Conservation (phyloP, 257 asterid genomes). For the Oldenlandia corymbosa region DNA sequence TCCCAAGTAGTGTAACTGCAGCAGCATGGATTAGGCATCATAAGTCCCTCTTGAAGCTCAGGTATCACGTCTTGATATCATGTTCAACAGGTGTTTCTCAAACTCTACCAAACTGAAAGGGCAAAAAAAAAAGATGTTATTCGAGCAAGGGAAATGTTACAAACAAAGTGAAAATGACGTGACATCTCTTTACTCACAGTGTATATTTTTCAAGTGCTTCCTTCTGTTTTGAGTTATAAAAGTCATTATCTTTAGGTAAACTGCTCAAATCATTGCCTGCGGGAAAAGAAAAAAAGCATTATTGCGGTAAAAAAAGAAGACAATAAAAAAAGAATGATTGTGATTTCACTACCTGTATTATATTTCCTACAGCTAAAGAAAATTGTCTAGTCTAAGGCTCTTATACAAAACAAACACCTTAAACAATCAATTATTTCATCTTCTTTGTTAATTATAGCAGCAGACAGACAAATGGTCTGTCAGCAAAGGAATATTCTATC, state of each 20-base stretch:
- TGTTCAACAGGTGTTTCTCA: conserved; percentile 71
- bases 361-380: too few relatives aligned
- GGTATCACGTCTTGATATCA: conserved; percentile 36
- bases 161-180: conserved; percentile 1
- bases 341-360: too few relatives aligned
- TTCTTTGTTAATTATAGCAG: background rate
- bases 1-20: background rate
- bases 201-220: conserved; percentile 77
- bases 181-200: conserved; percentile 41
- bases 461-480: background rate
- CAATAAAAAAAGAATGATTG: too few relatives aligned
- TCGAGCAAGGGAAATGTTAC: conserved; percentile 4
- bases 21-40: background rate
- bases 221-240: conserved; percentile 63
- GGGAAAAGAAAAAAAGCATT: too few relatives aligned
- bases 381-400: too few relatives aligned
- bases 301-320: too few relatives aligned
- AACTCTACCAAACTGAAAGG: conserved; percentile 71
- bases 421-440: too few relatives aligned
- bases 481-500: too few relatives aligned
- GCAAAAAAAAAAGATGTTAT: background rate
- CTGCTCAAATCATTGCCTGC: conserved; percentile 52
- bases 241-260: conserved; percentile 58
- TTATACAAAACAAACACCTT: too few relatives aligned
- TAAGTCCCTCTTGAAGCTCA: conserved; percentile 2